A percentile compares a stretch with the other conserved stretches of the same genome.
Conservation (phyloP, 108 stramenopile genomes). For the Cyclotella atomus region DNA sequence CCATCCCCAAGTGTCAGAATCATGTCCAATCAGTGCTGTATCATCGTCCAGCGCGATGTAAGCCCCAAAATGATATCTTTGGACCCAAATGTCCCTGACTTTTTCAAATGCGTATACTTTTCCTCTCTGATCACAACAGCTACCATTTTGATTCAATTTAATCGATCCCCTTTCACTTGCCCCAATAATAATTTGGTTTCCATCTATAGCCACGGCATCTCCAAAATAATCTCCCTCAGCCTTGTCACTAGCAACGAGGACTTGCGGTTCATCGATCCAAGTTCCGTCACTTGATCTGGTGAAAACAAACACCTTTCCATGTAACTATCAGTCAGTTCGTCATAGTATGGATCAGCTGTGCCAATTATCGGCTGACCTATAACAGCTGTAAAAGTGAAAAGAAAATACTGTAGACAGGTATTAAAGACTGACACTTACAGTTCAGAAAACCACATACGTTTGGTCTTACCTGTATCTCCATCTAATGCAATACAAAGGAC, state of each 20-base stretch:
- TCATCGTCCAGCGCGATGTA: conserved; percentile 8
- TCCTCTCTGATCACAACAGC: conserved; percentile 2
- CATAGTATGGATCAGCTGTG: not conserved
- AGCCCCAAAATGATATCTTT: conserved; percentile 8
- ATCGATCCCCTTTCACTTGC: not conserved
- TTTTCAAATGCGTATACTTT: not conserved
- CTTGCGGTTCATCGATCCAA: not conserved
- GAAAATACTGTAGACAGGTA: not conserved
- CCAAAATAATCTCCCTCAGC: conserved; percentile 15
- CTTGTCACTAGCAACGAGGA: conserved; percentile 2
- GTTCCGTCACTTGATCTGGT: not conserved
- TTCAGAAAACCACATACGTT: not conserved
- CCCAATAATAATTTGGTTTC: not conserved
- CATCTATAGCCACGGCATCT: not conserved
- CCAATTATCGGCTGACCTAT: not conserved
- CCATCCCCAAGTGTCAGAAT: not conserved
- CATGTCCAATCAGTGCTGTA: conserved; percentile 9
- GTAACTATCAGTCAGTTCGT: not conserved
- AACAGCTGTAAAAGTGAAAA: not conserved
- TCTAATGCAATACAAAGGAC: conserved; percentile 2
- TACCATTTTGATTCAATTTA: not conserved
- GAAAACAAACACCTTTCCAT: conserved; percentile 4
- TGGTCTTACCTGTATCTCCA: not conserved
- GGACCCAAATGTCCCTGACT: not conserved
- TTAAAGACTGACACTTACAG: not conserved